These are phyloP conservation scores for Cutaneotrichosporon curvatum DNA, from an alignment of 1,284 basidiomycete genomes.

Conservation along the genomic window DNA sequence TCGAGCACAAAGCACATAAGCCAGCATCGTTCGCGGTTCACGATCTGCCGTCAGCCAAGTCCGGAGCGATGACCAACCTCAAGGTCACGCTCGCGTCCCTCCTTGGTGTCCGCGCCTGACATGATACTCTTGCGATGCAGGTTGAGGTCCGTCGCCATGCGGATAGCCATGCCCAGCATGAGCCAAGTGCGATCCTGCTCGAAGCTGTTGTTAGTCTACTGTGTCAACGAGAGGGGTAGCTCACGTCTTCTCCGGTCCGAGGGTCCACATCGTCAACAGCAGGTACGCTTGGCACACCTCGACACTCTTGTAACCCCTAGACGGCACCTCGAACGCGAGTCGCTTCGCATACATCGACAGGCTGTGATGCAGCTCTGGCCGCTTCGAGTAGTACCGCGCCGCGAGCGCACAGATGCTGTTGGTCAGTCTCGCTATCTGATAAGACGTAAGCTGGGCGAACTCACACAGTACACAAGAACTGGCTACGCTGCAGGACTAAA, in stretches of 20 bases:
- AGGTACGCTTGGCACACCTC: constrained; percentile 91
- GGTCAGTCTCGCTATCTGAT: background rate
- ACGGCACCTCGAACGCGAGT: constrained; percentile 74
- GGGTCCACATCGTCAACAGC: constrained; percentile 72
- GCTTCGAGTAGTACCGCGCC: constrained; percentile 76
- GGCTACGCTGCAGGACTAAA: constrained; percentile 81
- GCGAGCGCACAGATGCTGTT: constrained; percentile 73
- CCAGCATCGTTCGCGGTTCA: constrained; percentile 93
- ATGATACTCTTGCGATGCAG: constrained; percentile 79
- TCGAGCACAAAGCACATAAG: constrained; percentile 84
- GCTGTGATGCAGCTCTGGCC: constrained; percentile 73
- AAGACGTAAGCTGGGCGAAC: constrained; percentile 34
- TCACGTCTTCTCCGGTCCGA: constrained; percentile 75
- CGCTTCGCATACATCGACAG: constrained; percentile 80
- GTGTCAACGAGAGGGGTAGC: constrained; percentile 11
- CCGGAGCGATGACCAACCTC: constrained; percentile 26
- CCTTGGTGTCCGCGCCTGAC: constrained; percentile 61
- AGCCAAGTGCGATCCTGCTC: constrained; percentile 97
- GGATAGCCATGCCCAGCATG: constrained; percentile 58
- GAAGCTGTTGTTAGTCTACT: no score
- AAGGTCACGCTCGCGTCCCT: constrained; percentile 49
- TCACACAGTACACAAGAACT: constrained; percentile 86
- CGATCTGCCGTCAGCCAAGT: constrained; percentile 52
- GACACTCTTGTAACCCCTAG: constrained; percentile 82
- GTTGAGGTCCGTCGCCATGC: constrained; percentile 94